These are phyloP conservation scores for Wickerhamomyces chambardii DNA, from an alignment of 805 yeast species.

Conservation along the genomic window DNA sequence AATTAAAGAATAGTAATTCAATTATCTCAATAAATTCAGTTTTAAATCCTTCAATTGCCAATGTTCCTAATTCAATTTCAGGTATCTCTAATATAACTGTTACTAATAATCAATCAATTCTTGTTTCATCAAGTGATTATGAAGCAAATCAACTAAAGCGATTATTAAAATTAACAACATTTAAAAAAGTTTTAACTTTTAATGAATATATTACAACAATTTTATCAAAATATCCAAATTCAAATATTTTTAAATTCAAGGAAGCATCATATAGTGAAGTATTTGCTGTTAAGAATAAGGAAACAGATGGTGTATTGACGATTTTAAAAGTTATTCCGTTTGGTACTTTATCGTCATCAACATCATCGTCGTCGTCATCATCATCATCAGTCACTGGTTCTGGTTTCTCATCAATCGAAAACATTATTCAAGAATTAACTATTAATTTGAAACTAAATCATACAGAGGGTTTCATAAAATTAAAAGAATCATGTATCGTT, in stretches of 20 bases:
- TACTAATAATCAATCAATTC: too few relatives aligned
- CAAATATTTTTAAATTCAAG: slow-evolving; percentile 30
- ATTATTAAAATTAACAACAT: slow-evolving; percentile 26
- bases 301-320: slow-evolving; percentile 16
- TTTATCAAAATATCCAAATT: slow-evolving; percentile 10
- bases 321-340: slow-evolving; percentile 46
- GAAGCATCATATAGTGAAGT: slow-evolving; percentile 42
- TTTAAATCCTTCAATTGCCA: slow-evolving; percentile 4
- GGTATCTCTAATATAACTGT: neutral
- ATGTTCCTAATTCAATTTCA: neutral
- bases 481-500: slow-evolving; percentile 35
- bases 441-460: slow-evolving; percentile 30
- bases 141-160: slow-evolving; percentile 21
- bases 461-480: slow-evolving; percentile 34
- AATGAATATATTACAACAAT: slow-evolving; percentile 16
- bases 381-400: too few relatives aligned
- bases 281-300: slow-evolving; percentile 20
- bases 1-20: slow-evolving; percentile 41
- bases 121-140: slow-evolving; percentile 20
- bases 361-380: too few relatives aligned
- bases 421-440: slow-evolving; percentile 36
- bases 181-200: slow-evolving; percentile 22
- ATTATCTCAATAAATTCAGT: slow-evolving; percentile 29
- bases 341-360: too few relatives aligned
- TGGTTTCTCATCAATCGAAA: slow-evolving; percentile 26